phyloP scores from a whole-genome alignment of 371 early-diverging fungal genomes.

The Zancudomyces culisetae region DNA sequence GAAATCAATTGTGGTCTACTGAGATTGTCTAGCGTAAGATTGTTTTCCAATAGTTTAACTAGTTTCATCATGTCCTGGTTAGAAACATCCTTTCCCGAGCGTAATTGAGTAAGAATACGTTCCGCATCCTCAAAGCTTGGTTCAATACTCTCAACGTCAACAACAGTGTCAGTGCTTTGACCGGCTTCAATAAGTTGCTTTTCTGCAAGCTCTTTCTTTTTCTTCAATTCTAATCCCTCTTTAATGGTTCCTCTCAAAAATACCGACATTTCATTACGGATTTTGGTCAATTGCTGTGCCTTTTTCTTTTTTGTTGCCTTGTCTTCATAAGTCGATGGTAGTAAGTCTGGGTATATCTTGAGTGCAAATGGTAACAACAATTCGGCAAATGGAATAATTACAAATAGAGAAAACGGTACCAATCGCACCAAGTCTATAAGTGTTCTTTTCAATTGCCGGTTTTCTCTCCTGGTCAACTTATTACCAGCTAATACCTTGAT shows the following conservation, averaged over 20 bases:
- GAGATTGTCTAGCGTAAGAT: slow-evolving; percentile 78
- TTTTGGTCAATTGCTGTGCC: slow-evolving; percentile 62
- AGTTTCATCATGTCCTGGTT: slow-evolving; percentile 66
- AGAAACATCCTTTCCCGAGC: slow-evolving; percentile 67
- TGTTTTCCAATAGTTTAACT: slow-evolving; percentile 75
- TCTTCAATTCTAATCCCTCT: slow-evolving; percentile 33
- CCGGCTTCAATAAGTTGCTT: too few relatives aligned
- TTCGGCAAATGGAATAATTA: slow-evolving; percentile 90
- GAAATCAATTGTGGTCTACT: slow-evolving; percentile 84
- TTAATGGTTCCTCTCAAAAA: slow-evolving; percentile 90
- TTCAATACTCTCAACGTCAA: not conserved
- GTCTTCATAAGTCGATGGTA: slow-evolving; percentile 89
- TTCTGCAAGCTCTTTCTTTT: not conserved
- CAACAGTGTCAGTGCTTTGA: too few relatives aligned
- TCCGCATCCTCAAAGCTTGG: slow-evolving; percentile 6
- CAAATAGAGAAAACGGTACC: slow-evolving; percentile 79
- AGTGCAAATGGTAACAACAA: slow-evolving; percentile 76
- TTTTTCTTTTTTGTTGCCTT: slow-evolving; percentile 73
- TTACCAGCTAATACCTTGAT: slow-evolving; percentile 55
- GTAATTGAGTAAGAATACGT: slow-evolving; percentile 34
- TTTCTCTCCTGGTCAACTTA: slow-evolving; percentile 71
- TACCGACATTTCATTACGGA: slow-evolving; percentile 82
- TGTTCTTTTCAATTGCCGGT: slow-evolving; percentile 70
- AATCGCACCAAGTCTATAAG: slow-evolving; percentile 71
- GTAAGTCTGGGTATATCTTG: slow-evolving; percentile 89